Conservation (phyloP, 129 eudicot species). For the sunflower (Helianthus annuus) region HanXRQr2.0-SUNRISE NC_035439.2:123773185-123773684, state of each 20-base stretch:
- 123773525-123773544: constrained; percentile 12
- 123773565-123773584: too few relatives aligned
- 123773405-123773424: constrained; percentile 35
- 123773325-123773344: constrained; percentile 24
- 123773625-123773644: too few relatives aligned
- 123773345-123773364: constrained; percentile 32
- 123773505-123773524: constrained; percentile 7
- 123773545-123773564: not conserved
- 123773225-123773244: not conserved
- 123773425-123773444: constrained; percentile 35
- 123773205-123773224: not conserved
- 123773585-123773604: too few relatives aligned
- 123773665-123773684: too few relatives aligned
- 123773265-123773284: not conserved
- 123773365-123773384: constrained; percentile 42
- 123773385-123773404: constrained; percentile 41
- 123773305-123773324: not conserved
- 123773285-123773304: constrained; percentile 1
- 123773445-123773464: constrained; percentile 35
- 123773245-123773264: not conserved
- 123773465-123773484: constrained; percentile 31
- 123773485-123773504: constrained; percentile 42
- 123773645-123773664: too few relatives aligned
- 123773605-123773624: too few relatives aligned
- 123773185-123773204: not conserved